Base-by-base conservation (phyloP, 176 grass and related monocot species). In the Saccharum spontaneum region DNA sequence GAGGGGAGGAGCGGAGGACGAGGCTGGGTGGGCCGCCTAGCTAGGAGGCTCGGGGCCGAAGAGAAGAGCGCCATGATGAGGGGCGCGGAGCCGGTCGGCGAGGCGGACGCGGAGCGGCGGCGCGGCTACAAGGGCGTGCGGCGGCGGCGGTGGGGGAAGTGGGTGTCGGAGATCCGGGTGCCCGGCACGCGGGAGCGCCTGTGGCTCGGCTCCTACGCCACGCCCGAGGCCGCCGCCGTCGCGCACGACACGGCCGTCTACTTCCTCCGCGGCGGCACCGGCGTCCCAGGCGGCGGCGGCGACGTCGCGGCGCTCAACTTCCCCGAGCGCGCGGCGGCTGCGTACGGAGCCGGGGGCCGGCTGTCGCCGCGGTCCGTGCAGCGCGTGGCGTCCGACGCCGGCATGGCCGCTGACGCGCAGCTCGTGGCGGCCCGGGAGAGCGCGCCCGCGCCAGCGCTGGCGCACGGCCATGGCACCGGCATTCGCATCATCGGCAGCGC, bases 141-240 rank as follows among this genome's bases (percentile, higher is more conserved):
- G 86, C 73, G 87, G 46, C 76, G 86, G 45, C 88, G 88, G 16
- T 94, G 92, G 92, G 92, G 92, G 0, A 94, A 91, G 79, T 94
- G 92, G 92, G 92, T 91, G 20, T 94, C 89, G 6, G 92, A 91
- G 84, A 94, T 94, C 86, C 69, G 92, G 49, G 90, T 94, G 67
- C 90, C 90, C 22, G 94, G 90, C 57, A 87, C 90, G 37, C 68
- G 86, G 22, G 88, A 92, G 67, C 92, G 92, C 30, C 87, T 97
- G 80, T 97, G 95, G 95, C 95, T 97, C 15, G 95, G 92, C 0
- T 97, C 95, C 26, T 97, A 97, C 86, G 82, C 95, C 34, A 97
- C 92, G 0, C 81, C 95, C 2, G 92, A 97, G 84, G 95, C 92
- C 23, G 95, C 95, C 11, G 95, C 95, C 39, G 84, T 92, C 23